Evolutionary conservation across 75 land plant species (phyloP).

Genomic region (Sequoiadendron giganteum): DNA sequence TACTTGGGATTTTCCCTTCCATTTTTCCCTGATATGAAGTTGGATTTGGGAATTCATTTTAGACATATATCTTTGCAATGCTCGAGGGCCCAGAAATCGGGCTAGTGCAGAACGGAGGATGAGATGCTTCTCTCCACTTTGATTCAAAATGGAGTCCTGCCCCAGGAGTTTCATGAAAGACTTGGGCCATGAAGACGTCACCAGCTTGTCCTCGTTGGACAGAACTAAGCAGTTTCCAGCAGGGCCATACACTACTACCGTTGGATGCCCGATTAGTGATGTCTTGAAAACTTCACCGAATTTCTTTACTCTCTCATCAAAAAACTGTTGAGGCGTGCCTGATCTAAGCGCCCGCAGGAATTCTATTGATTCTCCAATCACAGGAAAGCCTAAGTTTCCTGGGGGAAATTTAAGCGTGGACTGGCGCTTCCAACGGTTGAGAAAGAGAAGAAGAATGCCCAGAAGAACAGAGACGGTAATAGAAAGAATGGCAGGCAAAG

Average conservation of each 20-base stretch:
- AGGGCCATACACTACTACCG: conserved; percentile 27
- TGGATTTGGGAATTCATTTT: conserved; percentile 16
- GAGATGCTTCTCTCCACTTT: conserved; percentile 11
- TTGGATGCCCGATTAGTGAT: conserved; percentile 16
- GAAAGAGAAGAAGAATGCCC: no score
- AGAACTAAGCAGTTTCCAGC: conserved; percentile 47
- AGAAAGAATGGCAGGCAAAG: no score
- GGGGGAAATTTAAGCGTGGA: conserved; percentile 10
- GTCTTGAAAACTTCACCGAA: conserved; percentile 35
- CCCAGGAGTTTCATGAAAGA: background rate
- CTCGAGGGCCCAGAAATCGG: conserved; percentile 21
- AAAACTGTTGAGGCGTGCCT: conserved; percentile 6
- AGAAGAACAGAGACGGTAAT: no score
- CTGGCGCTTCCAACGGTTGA: no score
- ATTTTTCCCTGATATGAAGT: conserved; percentile 1
- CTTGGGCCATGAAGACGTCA: background rate
- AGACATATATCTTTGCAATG: conserved; percentile 14
- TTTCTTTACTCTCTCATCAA: conserved; percentile 13
- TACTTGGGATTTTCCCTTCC: conserved; percentile 23
- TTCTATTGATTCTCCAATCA: conserved; percentile 26
- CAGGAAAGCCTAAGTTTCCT: conserved; percentile 29
- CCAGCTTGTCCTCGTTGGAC: conserved; percentile 1
- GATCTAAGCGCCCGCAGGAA: background rate
- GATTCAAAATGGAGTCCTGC: background rate
- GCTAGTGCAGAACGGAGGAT: background rate